Evolutionary conservation across 208 protist genomes (phyloP), one percentile per base, ranked within the genome.

Genomic region (Wallacemonas sp.): DNA sequence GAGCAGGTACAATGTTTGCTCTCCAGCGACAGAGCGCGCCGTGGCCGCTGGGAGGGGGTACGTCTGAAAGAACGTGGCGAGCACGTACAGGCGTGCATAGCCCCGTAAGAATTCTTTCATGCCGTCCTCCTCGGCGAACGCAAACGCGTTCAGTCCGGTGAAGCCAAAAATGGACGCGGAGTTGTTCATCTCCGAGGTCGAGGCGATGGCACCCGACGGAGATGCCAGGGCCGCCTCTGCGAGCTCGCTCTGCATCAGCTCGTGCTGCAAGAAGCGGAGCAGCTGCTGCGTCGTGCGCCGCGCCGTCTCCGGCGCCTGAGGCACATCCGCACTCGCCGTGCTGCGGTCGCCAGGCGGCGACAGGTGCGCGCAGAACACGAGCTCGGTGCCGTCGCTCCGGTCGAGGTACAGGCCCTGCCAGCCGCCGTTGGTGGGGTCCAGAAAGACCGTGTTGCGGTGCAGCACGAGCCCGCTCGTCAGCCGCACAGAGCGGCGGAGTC

Each of bases 61-160:
- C n/a, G n/a, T 50, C 26, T 57, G 49, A 0, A 33, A n/a, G 28
- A 33, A 12, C 14, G 25, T 57, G 25, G 52, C 39, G 1, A 59
- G 7, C 29, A 29, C 39, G 52, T 41, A 18, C n/a, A 59, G n/a
- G 5, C 52, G 52, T 4, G 52, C 31, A 18, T 44, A 33, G 52
- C 52, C 10, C 14, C 52, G 52, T 8, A 4, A 14, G n/a, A 22
- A 0, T n/a, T 59, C 52, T 29, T 59, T 59, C 52, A 59, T 20
- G 18, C 52, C 52, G 14, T 59, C 52, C 28, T 59, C 52, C 32
- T 59, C 52, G 16, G 52, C 5, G 52, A 59, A 59, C 10, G 29
- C 31, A 25, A 36, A 59, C n/a, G 32, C 8, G 20, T 18, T 22
- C 4, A 29, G 52, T 29, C 36, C 48, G 31, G 10, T 22, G 10